Evolutionary conservation across 2,329 filamentous ascomycete genomes (phyloP).

Genomic region (Ophidiomyces ophidiicola): DNA sequence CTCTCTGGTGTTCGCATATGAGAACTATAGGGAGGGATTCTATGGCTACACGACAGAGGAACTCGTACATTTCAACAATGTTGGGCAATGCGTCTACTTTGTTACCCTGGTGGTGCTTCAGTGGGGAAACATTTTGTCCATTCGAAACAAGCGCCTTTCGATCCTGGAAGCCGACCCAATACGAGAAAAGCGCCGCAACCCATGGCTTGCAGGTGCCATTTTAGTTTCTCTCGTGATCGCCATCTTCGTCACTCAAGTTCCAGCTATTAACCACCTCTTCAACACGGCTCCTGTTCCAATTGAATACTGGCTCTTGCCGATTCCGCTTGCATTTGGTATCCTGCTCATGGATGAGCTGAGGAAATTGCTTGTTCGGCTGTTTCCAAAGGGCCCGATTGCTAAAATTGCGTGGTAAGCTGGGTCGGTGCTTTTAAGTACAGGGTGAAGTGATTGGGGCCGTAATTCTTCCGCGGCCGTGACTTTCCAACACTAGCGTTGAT

Average conservation of each 20-base stretch:
- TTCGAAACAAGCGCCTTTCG: slow-evolving; percentile 42
- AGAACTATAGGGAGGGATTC: slow-evolving; percentile 39
- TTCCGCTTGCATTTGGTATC: slow-evolving; percentile 41
- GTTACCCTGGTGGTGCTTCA: slow-evolving; percentile 44
- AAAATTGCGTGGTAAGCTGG: slow-evolving; percentile 39
- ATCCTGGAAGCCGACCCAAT: slow-evolving; percentile 43
- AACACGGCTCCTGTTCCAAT: slow-evolving; percentile 40
- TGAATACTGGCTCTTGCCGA: slow-evolving; percentile 42
- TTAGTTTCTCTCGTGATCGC: slow-evolving; percentile 40
- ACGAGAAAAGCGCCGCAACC: slow-evolving; percentile 37
- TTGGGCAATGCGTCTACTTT: slow-evolving; percentile 44
- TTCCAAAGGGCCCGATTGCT: slow-evolving; percentile 36
- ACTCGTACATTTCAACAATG: slow-evolving; percentile 39
- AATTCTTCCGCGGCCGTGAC: no score
- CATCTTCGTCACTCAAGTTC: slow-evolving; percentile 43
- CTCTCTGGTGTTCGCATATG: slow-evolving; percentile 41
- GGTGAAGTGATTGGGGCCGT: no score
- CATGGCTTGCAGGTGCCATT: slow-evolving; percentile 39
- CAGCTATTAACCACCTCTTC: slow-evolving; percentile 40
- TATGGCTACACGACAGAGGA: slow-evolving; percentile 38
- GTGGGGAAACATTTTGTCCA: slow-evolving; percentile 42
- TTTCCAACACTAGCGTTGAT: no score
- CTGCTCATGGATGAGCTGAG: slow-evolving; percentile 43
- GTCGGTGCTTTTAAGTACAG: neutral
- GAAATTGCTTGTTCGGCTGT: slow-evolving; percentile 39